These are phyloP conservation scores for Butyriboletus loyo DNA, from an alignment of 768 basidiomycete genomes.

Conservation along the genomic window DNA sequence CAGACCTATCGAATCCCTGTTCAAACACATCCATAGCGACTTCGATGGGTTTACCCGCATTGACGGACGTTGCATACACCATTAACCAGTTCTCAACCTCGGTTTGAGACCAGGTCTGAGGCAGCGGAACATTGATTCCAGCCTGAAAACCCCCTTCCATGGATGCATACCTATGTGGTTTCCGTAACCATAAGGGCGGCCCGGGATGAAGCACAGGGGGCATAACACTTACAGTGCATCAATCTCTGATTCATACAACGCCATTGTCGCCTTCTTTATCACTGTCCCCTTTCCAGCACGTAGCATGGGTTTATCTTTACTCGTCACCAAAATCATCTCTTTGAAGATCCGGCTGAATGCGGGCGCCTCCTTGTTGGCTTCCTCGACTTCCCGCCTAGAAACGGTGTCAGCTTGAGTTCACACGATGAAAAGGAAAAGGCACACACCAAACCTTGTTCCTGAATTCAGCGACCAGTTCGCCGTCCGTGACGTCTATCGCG, in stretches of 20 bases:
- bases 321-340: conserved; percentile 49
- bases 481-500: conserved; percentile 32
- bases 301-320: conserved; percentile 41
- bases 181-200: background rate
- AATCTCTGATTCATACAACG: conserved; percentile 44
- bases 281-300: conserved; percentile 48
- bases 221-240: conserved; percentile 36
- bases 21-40: conserved; percentile 25
- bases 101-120: conserved; percentile 18
- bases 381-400: conserved; percentile 37
- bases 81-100: conserved; percentile 28
- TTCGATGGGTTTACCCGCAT: conserved; percentile 3
- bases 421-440: background rate
- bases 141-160: conserved; percentile 24
- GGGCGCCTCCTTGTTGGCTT: conserved; percentile 41
- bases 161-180: conserved; percentile 29
- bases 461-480: conserved; percentile 26
- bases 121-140: conserved; percentile 23
- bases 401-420: background rate
- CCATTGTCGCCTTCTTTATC: conserved; percentile 38
- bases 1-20: conserved; percentile 40
- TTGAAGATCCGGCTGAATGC: conserved; percentile 45
- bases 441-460: conserved; percentile 39
- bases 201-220: background rate
- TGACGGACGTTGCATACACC: conserved; percentile 19